Base-by-base conservation (phyloP, 257 asterid species). In the Lithospermum erythrorhizon region DNA sequence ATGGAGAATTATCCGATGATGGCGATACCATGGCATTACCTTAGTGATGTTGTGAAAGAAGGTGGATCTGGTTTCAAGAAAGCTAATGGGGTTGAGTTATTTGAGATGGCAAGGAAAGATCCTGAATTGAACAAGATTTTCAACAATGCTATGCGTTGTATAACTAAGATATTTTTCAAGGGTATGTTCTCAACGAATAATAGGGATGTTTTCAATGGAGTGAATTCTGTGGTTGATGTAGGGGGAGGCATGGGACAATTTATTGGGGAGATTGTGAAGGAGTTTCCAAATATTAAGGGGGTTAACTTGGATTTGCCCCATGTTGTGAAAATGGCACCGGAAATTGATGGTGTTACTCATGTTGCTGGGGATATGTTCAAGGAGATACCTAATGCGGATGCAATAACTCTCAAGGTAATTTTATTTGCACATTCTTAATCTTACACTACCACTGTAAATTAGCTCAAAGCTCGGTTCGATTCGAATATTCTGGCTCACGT, bases 311-410 rank as follows among this genome's bases (percentile, higher is more conserved):
- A 53, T 53, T 22, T 21, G 4, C 1, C 57, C 3, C 57, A 53
- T 53, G 57, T 53, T 20, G 14, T 53, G 1, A 23, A 10, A 53
- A 53, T 22, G 14, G 23, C 57, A 19, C 57, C 57, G 2, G 7
- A 53, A 27, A 0, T 6, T 11, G 15, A 53, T 20, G 57, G 57
- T 2, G 57, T 53, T 53, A n/a, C 57, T 53, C 24, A 53, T 19
- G 57, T 53, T 53, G 23, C 23, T 6, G 57, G 27, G 7, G 57
- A 53, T n/a, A 53, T 53, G 57, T 53, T 53, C 57, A n/a, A 19
- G 3, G 57, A n/a, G 6, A 20, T 53, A 53, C 57, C 57, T 6
- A 20, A 9, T 20, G 57, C 27, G 1, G 57, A 53, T 53, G 57
- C 27, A 8, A 20, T 53, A 9, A 5, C 9, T 23, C 0, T 53